Conservation (phyloP, 345 rosid species). For the Brassica cretica region DNA sequence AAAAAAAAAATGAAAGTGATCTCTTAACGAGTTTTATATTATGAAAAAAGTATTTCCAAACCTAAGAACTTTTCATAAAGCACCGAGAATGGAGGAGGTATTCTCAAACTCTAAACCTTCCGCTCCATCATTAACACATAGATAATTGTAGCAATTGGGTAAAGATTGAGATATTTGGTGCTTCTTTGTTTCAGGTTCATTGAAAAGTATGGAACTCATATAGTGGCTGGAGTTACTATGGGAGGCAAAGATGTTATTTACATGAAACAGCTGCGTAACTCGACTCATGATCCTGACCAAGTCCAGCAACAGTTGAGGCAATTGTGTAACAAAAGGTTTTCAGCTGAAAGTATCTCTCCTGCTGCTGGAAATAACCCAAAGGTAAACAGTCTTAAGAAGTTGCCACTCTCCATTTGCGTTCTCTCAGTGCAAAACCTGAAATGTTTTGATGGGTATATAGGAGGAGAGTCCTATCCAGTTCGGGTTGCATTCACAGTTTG, state of each 20-base stretch:
- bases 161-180: neutral
- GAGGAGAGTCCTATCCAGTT: conserved; percentile 43
- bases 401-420: neutral
- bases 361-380: conserved; percentile 38
- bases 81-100: neutral
- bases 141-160: neutral
- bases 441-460: conserved; percentile 43
- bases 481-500: conserved; percentile 45
- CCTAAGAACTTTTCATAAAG: neutral
- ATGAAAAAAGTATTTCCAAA: too few relatives aligned
- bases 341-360: conserved; percentile 21
- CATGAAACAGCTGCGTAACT: conserved; percentile 67
- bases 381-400: conserved; percentile 39
- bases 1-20: too few relatives aligned
- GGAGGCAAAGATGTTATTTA: conserved; percentile 85
- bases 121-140: neutral
- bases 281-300: conserved; percentile 55
- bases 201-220: conserved; percentile 82
- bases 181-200: conserved; percentile 54
- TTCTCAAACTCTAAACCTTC: neutral
- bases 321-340: conserved; percentile 62
- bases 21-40: neutral
- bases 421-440: neutral
- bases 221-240: conserved; percentile 77
- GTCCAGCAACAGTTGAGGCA: conserved; percentile 69